phyloP scores from a whole-genome alignment of 768 basidiomycete species.

The Naganishia kalamii region DNA sequence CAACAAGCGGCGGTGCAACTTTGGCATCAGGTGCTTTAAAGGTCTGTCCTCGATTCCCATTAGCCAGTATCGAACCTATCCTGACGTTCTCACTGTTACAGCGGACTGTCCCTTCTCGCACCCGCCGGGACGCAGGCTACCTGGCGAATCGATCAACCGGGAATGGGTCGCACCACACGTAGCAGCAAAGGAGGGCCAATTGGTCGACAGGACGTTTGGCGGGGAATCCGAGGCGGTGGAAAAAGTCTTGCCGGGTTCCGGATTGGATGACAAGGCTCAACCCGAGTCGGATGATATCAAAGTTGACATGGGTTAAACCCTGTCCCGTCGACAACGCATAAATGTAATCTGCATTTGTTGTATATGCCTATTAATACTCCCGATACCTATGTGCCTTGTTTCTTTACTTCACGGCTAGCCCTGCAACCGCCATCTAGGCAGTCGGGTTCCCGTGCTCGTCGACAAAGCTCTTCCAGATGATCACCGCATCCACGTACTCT shows the following conservation, averaged over 20 bases:
- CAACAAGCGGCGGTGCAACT: conserved; percentile 59
- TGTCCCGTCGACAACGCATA: not conserved
- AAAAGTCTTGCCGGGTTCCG: conserved; percentile 21
- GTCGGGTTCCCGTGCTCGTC: conserved; percentile 30
- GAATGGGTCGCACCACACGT: conserved; percentile 13
- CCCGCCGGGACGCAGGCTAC: conserved; percentile 53
- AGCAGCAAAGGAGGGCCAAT: conserved; percentile 11
- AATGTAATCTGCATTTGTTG: not conserved
- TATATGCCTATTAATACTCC: too few relatives aligned
- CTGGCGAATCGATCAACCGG: not conserved
- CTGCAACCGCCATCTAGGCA: not conserved
- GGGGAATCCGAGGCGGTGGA: conserved; percentile 16
- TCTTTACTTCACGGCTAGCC: too few relatives aligned
- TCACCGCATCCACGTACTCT: conserved; percentile 81
- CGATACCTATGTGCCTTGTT: too few relatives aligned
- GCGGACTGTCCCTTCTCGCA: conserved; percentile 84
- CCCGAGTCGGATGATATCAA: conserved; percentile 4
- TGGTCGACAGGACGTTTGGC: conserved; percentile 20
- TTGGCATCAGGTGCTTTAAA: conserved; percentile 77
- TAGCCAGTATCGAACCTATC: not conserved
- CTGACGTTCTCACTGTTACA: conserved; percentile 19
- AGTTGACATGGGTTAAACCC: conserved; percentile 3
- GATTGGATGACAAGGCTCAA: not conserved
- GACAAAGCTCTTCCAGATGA: conserved; percentile 73
- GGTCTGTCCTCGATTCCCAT: conserved; percentile 31